Percentiles rank a stretch among this genome's conserved stretches.
These are phyloP conservation scores for Gnomoniopsis smithogilvyi DNA, from an alignment of 2,329 filamentous ascomycete genomes.

Conservation along the genomic window DNA sequence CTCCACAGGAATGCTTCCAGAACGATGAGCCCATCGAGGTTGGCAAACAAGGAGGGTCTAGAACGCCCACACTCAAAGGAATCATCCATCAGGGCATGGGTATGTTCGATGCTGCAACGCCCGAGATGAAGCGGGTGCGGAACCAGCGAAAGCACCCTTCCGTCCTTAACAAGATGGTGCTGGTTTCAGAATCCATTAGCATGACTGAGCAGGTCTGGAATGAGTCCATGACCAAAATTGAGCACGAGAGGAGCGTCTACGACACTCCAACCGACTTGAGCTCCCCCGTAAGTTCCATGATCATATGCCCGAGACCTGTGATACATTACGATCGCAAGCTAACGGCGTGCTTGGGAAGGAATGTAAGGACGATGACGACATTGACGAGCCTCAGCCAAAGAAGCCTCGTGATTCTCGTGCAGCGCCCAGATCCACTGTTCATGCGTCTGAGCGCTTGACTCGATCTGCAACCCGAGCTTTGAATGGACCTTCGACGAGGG, in stretches of 20 bases:
- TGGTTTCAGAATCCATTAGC: constrained; percentile 60
- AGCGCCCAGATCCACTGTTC: neutral
- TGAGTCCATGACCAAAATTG: constrained; percentile 41
- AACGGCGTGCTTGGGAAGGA: neutral
- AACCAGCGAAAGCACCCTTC: constrained; percentile 77
- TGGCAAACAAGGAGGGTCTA: constrained; percentile 27
- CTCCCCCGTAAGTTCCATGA: constrained; percentile 41
- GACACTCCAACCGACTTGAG: constrained; percentile 53
- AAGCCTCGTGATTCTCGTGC: constrained; percentile 24
- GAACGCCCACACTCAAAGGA: constrained; percentile 58
- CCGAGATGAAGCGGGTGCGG: constrained; percentile 68
- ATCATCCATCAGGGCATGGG: constrained; percentile 75
- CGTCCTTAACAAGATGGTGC: constrained; percentile 64
- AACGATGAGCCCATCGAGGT: constrained; percentile 21
- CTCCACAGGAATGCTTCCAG: constrained; percentile 4
- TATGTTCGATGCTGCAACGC: constrained; percentile 75
- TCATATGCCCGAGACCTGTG: neutral
- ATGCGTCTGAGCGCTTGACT: constrained; percentile 17
- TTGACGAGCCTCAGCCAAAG: constrained; percentile 26
- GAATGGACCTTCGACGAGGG: neutral
- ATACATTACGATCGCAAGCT: neutral
- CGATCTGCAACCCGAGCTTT: constrained; percentile 7
- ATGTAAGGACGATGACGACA: constrained; percentile 5
- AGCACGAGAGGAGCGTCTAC: constrained; percentile 56
- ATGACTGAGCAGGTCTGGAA: constrained; percentile 65